Conservation (phyloP, 495 filamentous ascomycete species). For the Pyrenula aspistea region DNA sequence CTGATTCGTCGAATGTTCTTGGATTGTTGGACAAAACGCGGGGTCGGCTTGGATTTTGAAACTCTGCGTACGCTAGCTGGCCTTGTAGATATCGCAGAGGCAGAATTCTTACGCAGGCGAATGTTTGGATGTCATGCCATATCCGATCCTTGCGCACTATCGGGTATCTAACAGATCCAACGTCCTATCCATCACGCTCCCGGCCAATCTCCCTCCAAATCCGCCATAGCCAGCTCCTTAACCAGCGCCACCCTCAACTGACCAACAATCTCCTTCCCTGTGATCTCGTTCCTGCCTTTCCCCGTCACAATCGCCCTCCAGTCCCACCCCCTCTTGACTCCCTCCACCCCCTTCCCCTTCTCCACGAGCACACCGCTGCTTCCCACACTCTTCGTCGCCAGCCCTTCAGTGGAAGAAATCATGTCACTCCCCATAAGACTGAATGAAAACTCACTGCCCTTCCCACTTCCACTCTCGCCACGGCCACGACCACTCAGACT, state of each 20-base stretch:
- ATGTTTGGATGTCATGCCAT: too few relatives aligned
- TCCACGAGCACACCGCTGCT: conserved; percentile 42
- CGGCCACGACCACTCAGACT: conserved; percentile 47
- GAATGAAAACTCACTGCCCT: conserved; percentile 25
- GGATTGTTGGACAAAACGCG: too few relatives aligned
- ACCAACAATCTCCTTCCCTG: neutral
- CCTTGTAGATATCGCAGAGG: too few relatives aligned
- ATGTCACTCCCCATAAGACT: conserved; percentile 64
- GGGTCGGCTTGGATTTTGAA: too few relatives aligned
- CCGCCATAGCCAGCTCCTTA: neutral
- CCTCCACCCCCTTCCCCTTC: conserved; percentile 24
- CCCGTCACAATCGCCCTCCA: conserved; percentile 58
- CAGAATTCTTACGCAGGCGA: too few relatives aligned
- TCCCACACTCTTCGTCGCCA: conserved; percentile 40
- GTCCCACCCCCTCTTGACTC: conserved; percentile 63
- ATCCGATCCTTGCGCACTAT: too few relatives aligned
- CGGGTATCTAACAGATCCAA: too few relatives aligned
- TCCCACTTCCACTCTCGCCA: conserved; percentile 30
- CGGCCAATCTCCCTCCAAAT: neutral
- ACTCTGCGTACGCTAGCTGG: too few relatives aligned
- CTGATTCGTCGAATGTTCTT: too few relatives aligned
- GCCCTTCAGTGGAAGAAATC: conserved; percentile 34
- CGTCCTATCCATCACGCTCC: neutral
- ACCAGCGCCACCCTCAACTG: neutral
- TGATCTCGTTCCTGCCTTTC: conserved; percentile 20